phyloP scores from a whole-genome alignment of 179 eudicot genomes.

The Silene coronaria region DNA sequence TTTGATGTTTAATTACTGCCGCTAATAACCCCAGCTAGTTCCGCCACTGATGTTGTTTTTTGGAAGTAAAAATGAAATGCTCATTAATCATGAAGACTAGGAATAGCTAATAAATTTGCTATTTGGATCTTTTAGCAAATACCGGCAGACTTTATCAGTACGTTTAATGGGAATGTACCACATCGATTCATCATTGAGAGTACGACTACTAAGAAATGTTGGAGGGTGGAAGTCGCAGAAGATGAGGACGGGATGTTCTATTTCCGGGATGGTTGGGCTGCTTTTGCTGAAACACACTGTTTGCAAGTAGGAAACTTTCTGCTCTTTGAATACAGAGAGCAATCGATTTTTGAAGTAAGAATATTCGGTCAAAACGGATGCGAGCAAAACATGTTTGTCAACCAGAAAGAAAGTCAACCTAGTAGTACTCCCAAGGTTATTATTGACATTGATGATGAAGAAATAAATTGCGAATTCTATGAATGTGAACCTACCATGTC shows the following conservation, averaged over 20 bases:
- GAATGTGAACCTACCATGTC: neutral
- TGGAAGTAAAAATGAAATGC: too few relatives aligned
- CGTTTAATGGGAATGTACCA: slow-evolving; percentile 22
- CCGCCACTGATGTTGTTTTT: too few relatives aligned
- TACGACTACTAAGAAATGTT: slow-evolving; percentile 22
- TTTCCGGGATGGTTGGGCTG: slow-evolving; percentile 29
- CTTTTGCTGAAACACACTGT: slow-evolving; percentile 27
- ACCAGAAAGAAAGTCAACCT: neutral
- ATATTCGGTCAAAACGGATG: slow-evolving; percentile 29
- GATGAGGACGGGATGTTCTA: slow-evolving; percentile 20
- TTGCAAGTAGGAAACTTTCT: slow-evolving; percentile 30
- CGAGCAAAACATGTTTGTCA: neutral
- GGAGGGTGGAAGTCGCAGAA: slow-evolving; percentile 31
- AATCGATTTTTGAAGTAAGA: slow-evolving; percentile 26
- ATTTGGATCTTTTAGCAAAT: slow-evolving; percentile 20
- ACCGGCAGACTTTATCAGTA: slow-evolving; percentile 27
- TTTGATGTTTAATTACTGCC: too few relatives aligned
- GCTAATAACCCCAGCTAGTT: too few relatives aligned
- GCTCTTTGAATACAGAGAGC: slow-evolving; percentile 26
- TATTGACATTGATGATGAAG: slow-evolving; percentile 12
- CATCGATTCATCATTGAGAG: slow-evolving; percentile 29
- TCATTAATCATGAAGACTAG: too few relatives aligned
- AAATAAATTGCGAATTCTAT: slow-evolving; percentile 10
- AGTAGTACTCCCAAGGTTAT: slow-evolving; percentile 10
- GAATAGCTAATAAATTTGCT: neutral